phyloP scores from a whole-genome alignment of 2,329 filamentous ascomycete species.

The Sarocladium strictum region DNA sequence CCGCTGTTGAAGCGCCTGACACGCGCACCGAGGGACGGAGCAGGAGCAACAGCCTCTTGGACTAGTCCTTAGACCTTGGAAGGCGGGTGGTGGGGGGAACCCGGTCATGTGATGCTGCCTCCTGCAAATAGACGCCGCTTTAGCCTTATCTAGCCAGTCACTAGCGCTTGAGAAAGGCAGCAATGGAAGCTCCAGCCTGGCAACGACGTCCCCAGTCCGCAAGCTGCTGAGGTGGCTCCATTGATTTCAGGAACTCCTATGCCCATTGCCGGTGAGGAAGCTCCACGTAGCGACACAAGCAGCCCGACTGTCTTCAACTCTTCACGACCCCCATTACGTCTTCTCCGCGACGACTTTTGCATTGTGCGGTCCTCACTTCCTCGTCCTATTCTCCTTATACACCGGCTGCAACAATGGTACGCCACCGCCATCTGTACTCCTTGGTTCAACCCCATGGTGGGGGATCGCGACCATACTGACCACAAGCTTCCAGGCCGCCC shows the following conservation, averaged over 20 bases:
- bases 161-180: too few species aligned
- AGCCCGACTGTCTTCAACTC: background rate
- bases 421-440: background rate
- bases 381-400: background rate
- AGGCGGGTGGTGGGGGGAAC: background rate
- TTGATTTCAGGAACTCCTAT: slow-evolving; percentile 5
- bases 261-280: slow-evolving; percentile 1
- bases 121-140: too few species aligned
- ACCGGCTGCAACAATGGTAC: slow-evolving; percentile 10
- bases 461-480: slow-evolving; percentile 19
- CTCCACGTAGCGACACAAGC: background rate
- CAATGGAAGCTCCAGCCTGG: slow-evolving; percentile 4
- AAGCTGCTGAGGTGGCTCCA: slow-evolving; percentile 9
- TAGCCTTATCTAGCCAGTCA: too few species aligned
- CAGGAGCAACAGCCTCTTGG: too few species aligned
- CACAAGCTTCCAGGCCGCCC: slow-evolving; percentile 27
- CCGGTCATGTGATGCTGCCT: slow-evolving; percentile 4
- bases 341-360: background rate
- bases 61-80: too few species aligned
- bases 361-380: background rate
- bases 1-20: slow-evolving; percentile 4
- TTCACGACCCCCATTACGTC: too few species aligned
- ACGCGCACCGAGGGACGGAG: slow-evolving; percentile 2
- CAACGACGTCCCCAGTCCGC: background rate
- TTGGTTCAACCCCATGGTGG: slow-evolving; percentile 9